A percentile compares a stretch with the other conserved stretches of the same genome.
phyloP scores from a whole-genome alignment of 2,329 filamentous ascomycete species.

The Arachnopeziza araneosa region DNA sequence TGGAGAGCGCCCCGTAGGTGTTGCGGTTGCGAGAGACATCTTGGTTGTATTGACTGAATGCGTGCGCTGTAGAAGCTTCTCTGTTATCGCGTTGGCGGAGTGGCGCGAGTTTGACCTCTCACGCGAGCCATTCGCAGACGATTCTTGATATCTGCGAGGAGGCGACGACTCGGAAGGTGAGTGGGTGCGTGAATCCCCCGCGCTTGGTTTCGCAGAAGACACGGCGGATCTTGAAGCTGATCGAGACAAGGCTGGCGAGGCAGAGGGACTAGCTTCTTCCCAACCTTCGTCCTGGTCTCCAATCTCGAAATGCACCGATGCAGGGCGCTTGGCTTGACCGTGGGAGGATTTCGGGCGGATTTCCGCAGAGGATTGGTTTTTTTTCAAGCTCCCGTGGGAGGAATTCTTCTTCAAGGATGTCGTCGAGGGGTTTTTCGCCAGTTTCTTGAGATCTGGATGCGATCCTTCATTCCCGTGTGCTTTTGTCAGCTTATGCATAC shows the following conservation, averaged over 20 bases:
- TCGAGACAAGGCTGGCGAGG: constrained; percentile 52
- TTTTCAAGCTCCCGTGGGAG: constrained; percentile 51
- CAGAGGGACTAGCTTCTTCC: constrained; percentile 61
- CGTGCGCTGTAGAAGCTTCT: constrained; percentile 59
- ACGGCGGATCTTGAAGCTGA: constrained; percentile 35
- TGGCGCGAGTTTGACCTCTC: constrained; percentile 36
- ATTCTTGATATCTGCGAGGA: constrained; percentile 1
- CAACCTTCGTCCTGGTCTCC: constrained; percentile 55
- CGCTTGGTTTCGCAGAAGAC: constrained; percentile 39
- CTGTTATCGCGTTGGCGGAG: constrained; percentile 57
- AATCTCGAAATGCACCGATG: constrained; percentile 59
- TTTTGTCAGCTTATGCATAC: constrained; percentile 26
- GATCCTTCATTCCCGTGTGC: constrained; percentile 23
- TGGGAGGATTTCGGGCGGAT: constrained; percentile 46
- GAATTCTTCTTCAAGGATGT: constrained; percentile 43
- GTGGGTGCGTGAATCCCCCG: constrained; percentile 26
- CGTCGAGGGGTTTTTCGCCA: constrained; percentile 23
- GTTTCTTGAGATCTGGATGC: constrained; percentile 26
- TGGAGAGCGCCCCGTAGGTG: constrained; percentile 32
- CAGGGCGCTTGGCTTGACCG: constrained; percentile 47
- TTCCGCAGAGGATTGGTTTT: constrained; percentile 55
- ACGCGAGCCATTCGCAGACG: constrained; percentile 14
- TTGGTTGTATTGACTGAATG: constrained; percentile 54
- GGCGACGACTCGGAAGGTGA: constrained; percentile 25
- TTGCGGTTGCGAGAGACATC: constrained; percentile 54